A percentile compares a stretch with the other conserved stretches of the same genome.
phyloP scores from a whole-genome alignment of 176 grass and related monocot species.

The Neostapfia colusana region DNA sequence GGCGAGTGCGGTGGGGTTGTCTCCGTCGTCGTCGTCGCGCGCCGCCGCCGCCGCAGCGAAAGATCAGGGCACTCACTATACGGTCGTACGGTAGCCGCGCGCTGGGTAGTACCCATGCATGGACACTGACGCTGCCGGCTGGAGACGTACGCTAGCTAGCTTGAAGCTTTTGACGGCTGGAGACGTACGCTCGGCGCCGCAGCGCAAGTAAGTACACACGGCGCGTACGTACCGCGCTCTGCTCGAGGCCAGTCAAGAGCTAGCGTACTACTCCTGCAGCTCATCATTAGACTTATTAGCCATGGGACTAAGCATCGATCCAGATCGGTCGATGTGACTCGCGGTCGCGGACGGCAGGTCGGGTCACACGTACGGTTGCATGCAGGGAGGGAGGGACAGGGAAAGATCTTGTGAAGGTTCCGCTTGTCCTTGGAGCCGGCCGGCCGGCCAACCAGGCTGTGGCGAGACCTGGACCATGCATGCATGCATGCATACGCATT shows the following conservation, averaged over 20 bases:
- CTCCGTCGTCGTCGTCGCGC: slow-evolving; percentile 19
- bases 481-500: too few species aligned
- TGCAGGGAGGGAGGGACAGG: slow-evolving; percentile 8
- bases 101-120: too few species aligned
- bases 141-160: too few species aligned
- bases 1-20: slow-evolving; percentile 1
- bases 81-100: too few species aligned
- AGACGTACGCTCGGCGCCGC: not conserved
- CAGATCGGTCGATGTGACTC: slow-evolving; percentile 9
- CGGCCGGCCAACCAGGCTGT: slow-evolving; percentile 43
- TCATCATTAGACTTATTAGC: not conserved
- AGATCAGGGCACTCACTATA: slow-evolving; percentile 32
- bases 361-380: slow-evolving; percentile 34
- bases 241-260: too few species aligned
- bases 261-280: not conserved
- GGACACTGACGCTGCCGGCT: too few species aligned
- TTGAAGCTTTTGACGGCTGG: too few species aligned
- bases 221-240: not conserved
- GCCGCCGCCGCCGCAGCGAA: slow-evolving; percentile 7
- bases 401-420: slow-evolving; percentile 43
- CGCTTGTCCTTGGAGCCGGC: slow-evolving; percentile 30
- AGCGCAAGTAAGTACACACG: slow-evolving; percentile 36
- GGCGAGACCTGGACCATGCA: slow-evolving; percentile 33
- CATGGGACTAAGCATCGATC: not conserved
- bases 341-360: slow-evolving; percentile 10